phyloP scores from a whole-genome alignment of 116 monocot species.

The Iris pallida region DNA sequence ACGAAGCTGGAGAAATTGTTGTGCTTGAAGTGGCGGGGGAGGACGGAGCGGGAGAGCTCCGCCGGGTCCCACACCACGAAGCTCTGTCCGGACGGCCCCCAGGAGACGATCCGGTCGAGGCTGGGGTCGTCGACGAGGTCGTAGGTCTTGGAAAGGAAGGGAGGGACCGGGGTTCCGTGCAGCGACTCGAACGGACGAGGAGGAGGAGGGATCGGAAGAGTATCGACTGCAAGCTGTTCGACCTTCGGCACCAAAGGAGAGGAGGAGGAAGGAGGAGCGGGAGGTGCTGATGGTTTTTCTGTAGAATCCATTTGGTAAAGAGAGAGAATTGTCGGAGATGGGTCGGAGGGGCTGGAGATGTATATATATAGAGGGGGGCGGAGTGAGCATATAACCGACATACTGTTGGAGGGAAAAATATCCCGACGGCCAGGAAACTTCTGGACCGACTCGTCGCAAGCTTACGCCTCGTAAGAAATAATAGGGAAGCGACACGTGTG shows the following conservation, averaged over 20 bases:
- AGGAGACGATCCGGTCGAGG: conserved; percentile 41
- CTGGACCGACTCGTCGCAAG: no score
- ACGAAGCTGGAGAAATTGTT: conserved; percentile 72
- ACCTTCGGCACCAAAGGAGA: conserved; percentile 16
- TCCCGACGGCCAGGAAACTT: no score
- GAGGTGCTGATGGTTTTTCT: no score
- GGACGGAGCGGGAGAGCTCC: conserved; percentile 37
- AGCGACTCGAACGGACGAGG: conserved; percentile 52
- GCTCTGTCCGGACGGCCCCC: conserved; percentile 39
- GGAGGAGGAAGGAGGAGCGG: background rate
- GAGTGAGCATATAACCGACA: no score
- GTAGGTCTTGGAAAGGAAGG: conserved; percentile 60
- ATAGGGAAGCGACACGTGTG: no score
- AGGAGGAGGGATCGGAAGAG: background rate
- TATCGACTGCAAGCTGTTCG: background rate
- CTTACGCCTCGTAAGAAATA: no score
- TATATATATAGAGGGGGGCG: no score
- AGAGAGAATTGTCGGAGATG: no score
- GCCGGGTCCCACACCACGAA: conserved; percentile 56
- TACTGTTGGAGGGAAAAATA: no score
- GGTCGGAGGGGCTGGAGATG: no score
- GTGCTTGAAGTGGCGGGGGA: conserved; percentile 68
- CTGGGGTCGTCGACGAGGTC: conserved; percentile 42
- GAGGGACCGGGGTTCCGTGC: conserved; percentile 30
- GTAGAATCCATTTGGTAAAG: no score